Conservation (phyloP, 73 alveolate species). For the Diophrys appendiculata region DNA sequence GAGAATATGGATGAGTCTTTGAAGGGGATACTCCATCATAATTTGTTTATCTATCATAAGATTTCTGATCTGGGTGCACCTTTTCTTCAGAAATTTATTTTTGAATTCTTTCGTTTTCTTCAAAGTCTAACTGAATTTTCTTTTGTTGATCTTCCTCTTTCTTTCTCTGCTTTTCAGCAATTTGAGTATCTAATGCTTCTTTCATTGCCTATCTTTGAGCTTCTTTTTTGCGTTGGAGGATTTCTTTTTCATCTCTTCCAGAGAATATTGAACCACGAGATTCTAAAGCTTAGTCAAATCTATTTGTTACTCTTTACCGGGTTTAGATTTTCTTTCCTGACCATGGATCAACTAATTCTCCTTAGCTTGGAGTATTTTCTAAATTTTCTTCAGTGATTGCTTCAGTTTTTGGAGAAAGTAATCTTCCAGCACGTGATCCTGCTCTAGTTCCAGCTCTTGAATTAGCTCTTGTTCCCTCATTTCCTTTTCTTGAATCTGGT, state of each 20-base stretch:
- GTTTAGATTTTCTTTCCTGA: conserved; percentile 3
- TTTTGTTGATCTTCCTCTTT: conserved; percentile 39
- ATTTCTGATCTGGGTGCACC: too few relatives aligned
- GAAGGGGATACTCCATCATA: too few relatives aligned
- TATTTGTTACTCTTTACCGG: conserved; percentile 10
- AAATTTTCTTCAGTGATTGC: too few relatives aligned
- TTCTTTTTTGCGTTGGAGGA: conserved; percentile 30
- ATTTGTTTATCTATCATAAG: too few relatives aligned
- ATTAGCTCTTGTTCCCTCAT: too few relatives aligned
- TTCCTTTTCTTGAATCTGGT: too few relatives aligned
- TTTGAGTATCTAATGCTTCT: conserved; percentile 52
- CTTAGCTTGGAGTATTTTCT: too few relatives aligned
- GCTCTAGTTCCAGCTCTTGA: too few relatives aligned
- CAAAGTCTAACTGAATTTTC: neutral
- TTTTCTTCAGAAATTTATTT: too few relatives aligned
- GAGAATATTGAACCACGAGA: conserved; percentile 43
- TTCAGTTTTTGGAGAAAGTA: too few relatives aligned
- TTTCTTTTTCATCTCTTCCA: conserved; percentile 59
- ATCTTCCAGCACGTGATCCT: too few relatives aligned
- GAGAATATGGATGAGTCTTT: too few relatives aligned
- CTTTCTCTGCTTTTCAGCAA: conserved; percentile 50
- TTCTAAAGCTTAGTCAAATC: conserved; percentile 49
- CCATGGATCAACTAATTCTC: conserved; percentile 16
- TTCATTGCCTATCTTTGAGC: conserved; percentile 33
- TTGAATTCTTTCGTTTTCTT: conserved; percentile 19